Conservation (phyloP, 768 basidiomycete genomes). For the Podaxis sp. region DNA sequence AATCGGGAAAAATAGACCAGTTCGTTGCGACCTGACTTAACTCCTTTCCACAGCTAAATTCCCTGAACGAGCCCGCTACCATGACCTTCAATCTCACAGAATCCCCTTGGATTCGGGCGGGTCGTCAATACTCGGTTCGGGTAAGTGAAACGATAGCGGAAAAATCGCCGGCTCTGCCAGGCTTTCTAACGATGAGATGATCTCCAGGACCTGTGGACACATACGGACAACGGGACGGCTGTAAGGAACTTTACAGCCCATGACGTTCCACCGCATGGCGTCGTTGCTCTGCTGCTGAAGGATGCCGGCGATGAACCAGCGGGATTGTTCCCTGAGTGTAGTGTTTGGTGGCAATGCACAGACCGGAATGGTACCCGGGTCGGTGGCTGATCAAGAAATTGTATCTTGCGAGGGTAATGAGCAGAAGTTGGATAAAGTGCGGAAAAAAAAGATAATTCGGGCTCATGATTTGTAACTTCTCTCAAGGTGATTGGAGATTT, state of each 20-base stretch:
- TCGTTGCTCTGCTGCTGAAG: conserved; percentile 61
- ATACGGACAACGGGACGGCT: conserved; percentile 68
- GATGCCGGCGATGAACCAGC: conserved; percentile 70
- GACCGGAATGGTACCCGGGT: conserved; percentile 46
- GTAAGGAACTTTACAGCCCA: conserved; percentile 54
- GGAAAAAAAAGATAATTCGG: neutral
- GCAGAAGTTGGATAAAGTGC: neutral
- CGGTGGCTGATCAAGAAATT: conserved; percentile 20
- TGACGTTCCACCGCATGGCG: conserved; percentile 65
- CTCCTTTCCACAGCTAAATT: conserved; percentile 52
- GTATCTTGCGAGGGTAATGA: neutral
- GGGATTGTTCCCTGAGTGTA: conserved; percentile 52
- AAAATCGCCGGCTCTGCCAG: neutral
- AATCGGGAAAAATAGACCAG: neutral
- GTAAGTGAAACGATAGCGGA: conserved; percentile 33
- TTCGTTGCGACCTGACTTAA: neutral
- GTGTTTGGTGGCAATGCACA: conserved; percentile 50
- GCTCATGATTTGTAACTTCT: neutral
- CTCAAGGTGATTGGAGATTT: neutral
- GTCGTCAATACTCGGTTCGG: conserved; percentile 60
- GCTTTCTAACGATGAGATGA: neutral
- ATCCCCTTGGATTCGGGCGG: conserved; percentile 70
- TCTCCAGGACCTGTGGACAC: conserved; percentile 67
- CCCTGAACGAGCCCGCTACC: conserved; percentile 51
- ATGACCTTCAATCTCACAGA: conserved; percentile 67